Percentiles rank a stretch among this genome's conserved stretches.
Evolutionary conservation across 441 rosid species (phyloP).

Genomic region (Geranium incanum): DNA sequence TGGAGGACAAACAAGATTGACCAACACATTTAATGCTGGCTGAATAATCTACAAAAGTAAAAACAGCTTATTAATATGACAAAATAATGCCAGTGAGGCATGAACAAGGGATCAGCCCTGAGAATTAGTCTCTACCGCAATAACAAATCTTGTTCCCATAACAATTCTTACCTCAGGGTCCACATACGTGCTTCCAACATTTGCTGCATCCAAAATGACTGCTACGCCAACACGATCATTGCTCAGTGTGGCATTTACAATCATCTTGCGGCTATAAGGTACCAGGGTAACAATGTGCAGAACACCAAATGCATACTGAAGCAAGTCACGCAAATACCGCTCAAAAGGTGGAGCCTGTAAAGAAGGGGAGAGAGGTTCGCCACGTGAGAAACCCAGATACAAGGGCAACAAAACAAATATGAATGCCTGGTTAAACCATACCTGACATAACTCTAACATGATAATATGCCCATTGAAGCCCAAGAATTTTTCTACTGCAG

Average conservation of each 20-base stretch:
- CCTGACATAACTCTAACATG: constrained; percentile 96
- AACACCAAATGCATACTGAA: constrained; percentile 94
- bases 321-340: constrained; percentile 89
- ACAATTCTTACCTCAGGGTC: constrained; percentile 73
- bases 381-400: constrained; percentile 8
- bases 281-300: constrained; percentile 85
- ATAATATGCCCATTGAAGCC: constrained; percentile 77
- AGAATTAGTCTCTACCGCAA: not conserved
- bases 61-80: constrained; percentile 4
- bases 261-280: constrained; percentile 81
- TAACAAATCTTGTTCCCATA: constrained; percentile 14
- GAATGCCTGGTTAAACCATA: constrained; percentile 22
- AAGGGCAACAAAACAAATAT: constrained; percentile 8
- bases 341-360: constrained; percentile 92
- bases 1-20: constrained; percentile 96
- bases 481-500: constrained; percentile 73
- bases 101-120: not conserved
- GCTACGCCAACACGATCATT: constrained; percentile 91
- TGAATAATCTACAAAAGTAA: constrained; percentile 72
- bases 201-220: constrained; percentile 88
- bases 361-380: constrained; percentile 22
- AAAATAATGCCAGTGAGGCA: not conserved
- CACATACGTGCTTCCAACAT: constrained; percentile 69
- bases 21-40: constrained; percentile 82
- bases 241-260: constrained; percentile 74